Conservation (phyloP, 768 basidiomycete genomes). For the Serendipita sp. region DNA sequence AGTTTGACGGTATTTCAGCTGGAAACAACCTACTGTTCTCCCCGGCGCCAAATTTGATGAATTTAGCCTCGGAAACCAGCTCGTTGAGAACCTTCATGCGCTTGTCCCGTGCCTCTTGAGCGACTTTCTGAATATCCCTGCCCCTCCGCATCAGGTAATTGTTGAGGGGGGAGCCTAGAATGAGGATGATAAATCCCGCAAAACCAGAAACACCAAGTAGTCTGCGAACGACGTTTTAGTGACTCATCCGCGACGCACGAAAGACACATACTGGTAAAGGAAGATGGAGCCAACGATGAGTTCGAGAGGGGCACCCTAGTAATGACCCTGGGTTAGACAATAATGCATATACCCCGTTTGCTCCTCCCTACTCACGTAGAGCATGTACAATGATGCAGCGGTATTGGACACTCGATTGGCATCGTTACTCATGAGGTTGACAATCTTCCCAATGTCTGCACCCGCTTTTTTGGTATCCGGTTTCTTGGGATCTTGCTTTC, state of each 20-base stretch:
- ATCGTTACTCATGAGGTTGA: slow-evolving; percentile 22
- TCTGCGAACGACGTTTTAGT: slow-evolving; percentile 14
- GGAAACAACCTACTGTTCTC: slow-evolving; percentile 18
- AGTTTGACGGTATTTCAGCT: slow-evolving; percentile 16
- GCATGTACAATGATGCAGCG: slow-evolving; percentile 1
- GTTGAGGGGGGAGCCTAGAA: slow-evolving; percentile 28
- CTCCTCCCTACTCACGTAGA: slow-evolving; percentile 2
- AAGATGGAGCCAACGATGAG: slow-evolving; percentile 21
- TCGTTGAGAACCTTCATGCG: slow-evolving; percentile 32
- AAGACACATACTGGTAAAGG: slow-evolving; percentile 22
- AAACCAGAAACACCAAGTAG: slow-evolving; percentile 34
- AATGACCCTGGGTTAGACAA: not conserved
- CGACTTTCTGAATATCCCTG: slow-evolving; percentile 24
- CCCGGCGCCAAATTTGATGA: slow-evolving; percentile 32
- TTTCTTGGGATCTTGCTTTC: slow-evolving; percentile 6
- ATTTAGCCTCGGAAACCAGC: slow-evolving; percentile 22
- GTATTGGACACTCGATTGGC: slow-evolving; percentile 5
- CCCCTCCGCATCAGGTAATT: slow-evolving; percentile 25
- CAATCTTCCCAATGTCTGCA: slow-evolving; percentile 23
- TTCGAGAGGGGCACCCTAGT: slow-evolving; percentile 21
- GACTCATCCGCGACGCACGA: not conserved
- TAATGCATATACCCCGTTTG: slow-evolving; percentile 1
- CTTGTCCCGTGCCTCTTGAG: slow-evolving; percentile 25
- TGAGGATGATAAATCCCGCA: slow-evolving; percentile 28
- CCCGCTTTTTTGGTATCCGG: slow-evolving; percentile 8